Percentiles rank a stretch among this genome's conserved stretches.
These are phyloP conservation scores for Phytophthora brassicae DNA, from an alignment of 352 stramenopile species.

Conservation along the genomic window DNA sequence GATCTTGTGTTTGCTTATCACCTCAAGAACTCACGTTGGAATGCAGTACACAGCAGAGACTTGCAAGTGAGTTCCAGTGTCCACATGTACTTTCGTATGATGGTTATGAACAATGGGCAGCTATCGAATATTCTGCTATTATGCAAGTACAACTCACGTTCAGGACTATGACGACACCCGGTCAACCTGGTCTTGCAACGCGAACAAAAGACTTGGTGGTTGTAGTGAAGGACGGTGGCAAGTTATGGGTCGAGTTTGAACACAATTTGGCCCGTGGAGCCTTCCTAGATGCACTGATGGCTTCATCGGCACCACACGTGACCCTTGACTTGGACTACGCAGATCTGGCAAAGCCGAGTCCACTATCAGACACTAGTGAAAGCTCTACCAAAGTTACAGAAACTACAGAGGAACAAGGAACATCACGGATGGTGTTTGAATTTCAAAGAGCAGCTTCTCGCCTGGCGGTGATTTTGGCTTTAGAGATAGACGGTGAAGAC, in stretches of 20 bases:
- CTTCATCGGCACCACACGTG: constrained; percentile 15
- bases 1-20: constrained; percentile 28
- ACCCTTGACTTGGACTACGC: constrained; percentile 44
- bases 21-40: constrained; percentile 23
- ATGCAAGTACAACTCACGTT: constrained; percentile 47
- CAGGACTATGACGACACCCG: constrained; percentile 17
- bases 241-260: constrained; percentile 53
- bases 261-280: constrained; percentile 48
- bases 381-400: constrained; percentile 1
- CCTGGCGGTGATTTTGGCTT: constrained; percentile 28
- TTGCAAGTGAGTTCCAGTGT: constrained; percentile 39
- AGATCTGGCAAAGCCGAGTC: constrained; percentile 30
- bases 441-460: constrained; percentile 34
- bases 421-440: constrained; percentile 33
- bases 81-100: constrained; percentile 39
- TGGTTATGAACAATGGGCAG: constrained; percentile 32
- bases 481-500: constrained; percentile 31
- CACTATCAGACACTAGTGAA: not conserved
- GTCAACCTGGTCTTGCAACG: constrained; percentile 23
- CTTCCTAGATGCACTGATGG: constrained; percentile 48
- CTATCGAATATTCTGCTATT: constrained; percentile 32
- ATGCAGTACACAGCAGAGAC: constrained; percentile 27
- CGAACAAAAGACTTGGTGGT: constrained; percentile 46
- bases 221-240: constrained; percentile 17
- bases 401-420: not conserved